These are phyloP conservation scores for Candida awuae DNA, from an alignment of 805 yeast species.

Conservation along the genomic window DNA sequence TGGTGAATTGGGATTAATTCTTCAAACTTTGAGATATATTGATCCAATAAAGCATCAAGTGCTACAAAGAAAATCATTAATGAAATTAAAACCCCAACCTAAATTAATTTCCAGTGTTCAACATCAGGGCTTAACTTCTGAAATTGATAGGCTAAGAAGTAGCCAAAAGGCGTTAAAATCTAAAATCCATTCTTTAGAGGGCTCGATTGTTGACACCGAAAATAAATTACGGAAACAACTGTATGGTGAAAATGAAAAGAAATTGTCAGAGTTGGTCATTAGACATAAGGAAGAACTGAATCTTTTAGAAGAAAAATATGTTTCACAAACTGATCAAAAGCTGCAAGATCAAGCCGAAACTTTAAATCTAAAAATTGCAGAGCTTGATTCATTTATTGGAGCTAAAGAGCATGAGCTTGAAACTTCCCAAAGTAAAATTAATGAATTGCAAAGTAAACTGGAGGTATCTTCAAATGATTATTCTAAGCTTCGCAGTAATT, in stretches of 20 bases:
- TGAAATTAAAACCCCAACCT: background rate
- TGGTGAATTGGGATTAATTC: constrained; percentile 30
- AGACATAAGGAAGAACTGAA: constrained; percentile 28
- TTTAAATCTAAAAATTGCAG: constrained; percentile 25
- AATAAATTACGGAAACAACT: constrained; percentile 23
- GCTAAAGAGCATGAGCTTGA: background rate
- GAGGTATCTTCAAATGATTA: constrained; percentile 1
- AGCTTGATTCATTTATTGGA: background rate
- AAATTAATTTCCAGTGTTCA: background rate
- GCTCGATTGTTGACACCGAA: constrained; percentile 24
- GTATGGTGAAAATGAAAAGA: constrained; percentile 29
- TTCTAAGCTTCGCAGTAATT: background rate
- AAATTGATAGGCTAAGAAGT: constrained; percentile 22
- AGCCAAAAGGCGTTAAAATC: constrained; percentile 17
- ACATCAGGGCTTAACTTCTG: constrained; percentile 20
- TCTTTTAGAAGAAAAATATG: constrained; percentile 25
- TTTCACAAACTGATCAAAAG: constrained; percentile 24
- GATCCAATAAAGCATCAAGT: constrained; percentile 25
- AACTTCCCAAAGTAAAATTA: constrained; percentile 8
- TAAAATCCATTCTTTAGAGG: constrained; percentile 21
- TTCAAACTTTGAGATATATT: constrained; percentile 26
- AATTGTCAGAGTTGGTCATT: constrained; percentile 31
- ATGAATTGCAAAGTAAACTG: constrained; percentile 4
- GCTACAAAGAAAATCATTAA: constrained; percentile 18
- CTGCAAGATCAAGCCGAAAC: constrained; percentile 26